Conservation (phyloP, 2,329 filamentous ascomycete genomes). For the Trichoderma sp. region DNA sequence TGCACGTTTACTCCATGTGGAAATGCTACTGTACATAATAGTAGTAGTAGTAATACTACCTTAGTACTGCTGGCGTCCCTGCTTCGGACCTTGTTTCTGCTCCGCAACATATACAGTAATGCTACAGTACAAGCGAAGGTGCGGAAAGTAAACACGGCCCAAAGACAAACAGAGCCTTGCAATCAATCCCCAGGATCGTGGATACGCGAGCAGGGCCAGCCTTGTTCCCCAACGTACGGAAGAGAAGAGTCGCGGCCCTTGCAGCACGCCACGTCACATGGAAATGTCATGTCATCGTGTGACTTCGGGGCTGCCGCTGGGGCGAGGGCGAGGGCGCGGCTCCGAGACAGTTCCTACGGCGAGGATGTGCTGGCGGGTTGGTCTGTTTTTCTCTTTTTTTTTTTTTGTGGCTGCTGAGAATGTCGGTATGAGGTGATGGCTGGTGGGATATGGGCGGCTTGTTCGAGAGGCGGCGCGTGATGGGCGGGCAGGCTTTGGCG, state of each 20-base stretch:
- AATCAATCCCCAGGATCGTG: not conserved
- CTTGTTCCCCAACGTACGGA: not conserved
- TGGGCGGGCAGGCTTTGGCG: not conserved
- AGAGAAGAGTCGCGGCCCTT: not conserved
- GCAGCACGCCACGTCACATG: conserved; percentile 16
- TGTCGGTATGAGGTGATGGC: not conserved
- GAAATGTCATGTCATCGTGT: conserved; percentile 11
- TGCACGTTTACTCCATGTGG: not conserved
- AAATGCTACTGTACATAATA: too few species aligned
- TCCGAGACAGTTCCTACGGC: not conserved
- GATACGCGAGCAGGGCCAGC: not conserved
- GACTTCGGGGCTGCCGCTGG: conserved; percentile 4
- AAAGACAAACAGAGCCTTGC: not conserved
- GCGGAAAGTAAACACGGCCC: not conserved
- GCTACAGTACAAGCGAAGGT: not conserved
- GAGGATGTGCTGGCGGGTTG: not conserved
- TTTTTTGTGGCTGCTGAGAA: not conserved
- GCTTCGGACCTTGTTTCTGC: not conserved
- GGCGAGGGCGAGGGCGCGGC: not conserved
- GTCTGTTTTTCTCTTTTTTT: too few species aligned
- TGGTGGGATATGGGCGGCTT: not conserved
- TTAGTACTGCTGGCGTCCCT: not conserved
- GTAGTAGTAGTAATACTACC: too few species aligned
- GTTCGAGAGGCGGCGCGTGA: not conserved
- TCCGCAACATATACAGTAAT: too few species aligned